phyloP scores from a whole-genome alignment of 805 yeast species.

The Brettanomyces custersianus region DNA sequence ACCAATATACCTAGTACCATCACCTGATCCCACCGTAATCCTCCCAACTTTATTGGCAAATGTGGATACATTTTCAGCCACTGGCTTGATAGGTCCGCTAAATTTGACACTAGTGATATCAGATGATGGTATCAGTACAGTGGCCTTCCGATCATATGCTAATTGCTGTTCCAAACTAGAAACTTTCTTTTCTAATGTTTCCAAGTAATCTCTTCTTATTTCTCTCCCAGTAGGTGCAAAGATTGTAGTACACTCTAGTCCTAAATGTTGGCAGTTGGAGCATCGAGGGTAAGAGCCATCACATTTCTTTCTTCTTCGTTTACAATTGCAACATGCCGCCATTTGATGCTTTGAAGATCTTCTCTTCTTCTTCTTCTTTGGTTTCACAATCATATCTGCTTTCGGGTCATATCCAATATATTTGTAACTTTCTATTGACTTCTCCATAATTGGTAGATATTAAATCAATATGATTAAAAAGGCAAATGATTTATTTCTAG shows the following conservation, averaged over 20 bases:
- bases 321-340: conserved; percentile 44
- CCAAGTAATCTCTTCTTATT: conserved; percentile 37
- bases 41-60: conserved; percentile 13
- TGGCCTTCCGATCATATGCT: background rate
- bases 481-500: too few species aligned
- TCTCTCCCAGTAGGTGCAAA: conserved; percentile 41
- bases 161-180: background rate
- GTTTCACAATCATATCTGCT: too few species aligned
- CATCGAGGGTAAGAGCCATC: conserved; percentile 44
- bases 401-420: too few species aligned
- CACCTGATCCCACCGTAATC: conserved; percentile 22
- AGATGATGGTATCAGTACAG: background rate
- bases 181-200: conserved; percentile 31
- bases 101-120: background rate
- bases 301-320: conserved; percentile 39
- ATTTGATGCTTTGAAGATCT: conserved; percentile 23
- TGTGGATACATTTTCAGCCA: background rate
- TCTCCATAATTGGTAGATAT: too few species aligned
- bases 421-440: too few species aligned
- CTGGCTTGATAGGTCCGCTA: background rate
- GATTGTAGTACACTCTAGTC: conserved; percentile 35
- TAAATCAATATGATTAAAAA: too few species aligned
- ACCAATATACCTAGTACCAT: conserved; percentile 23
- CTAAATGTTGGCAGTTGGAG: conserved; percentile 30
- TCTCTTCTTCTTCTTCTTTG: conserved; percentile 9